Evolutionary conservation across 164 flowering plant species (phyloP).

Genomic region (Hamamelis virginiana): DNA sequence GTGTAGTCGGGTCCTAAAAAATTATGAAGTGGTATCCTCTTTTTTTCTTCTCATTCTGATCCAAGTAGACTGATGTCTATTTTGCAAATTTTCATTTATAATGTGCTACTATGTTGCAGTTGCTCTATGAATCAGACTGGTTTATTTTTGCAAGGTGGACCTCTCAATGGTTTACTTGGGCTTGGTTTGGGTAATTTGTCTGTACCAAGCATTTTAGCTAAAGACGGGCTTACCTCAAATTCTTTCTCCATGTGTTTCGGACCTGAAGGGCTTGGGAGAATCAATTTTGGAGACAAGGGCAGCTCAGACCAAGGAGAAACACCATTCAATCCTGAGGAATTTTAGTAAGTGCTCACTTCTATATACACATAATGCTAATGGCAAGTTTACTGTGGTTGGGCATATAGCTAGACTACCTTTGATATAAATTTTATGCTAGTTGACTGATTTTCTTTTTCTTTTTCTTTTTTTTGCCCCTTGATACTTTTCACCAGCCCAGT

Average conservation of each 20-base stretch:
- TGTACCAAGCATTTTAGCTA: conserved; percentile 88
- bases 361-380: not conserved
- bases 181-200: conserved; percentile 71
- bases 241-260: conserved; percentile 98
- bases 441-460: not conserved
- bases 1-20: no score
- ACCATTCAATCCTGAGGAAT: conserved; percentile 42
- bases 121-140: conserved; percentile 86
- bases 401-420: not conserved
- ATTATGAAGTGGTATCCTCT: no score
- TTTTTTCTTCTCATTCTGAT: no score
- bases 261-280: conserved; percentile 73
- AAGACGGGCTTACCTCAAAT: conserved; percentile 49
- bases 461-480: not conserved
- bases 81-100: no score
- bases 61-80: no score
- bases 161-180: conserved; percentile 88
- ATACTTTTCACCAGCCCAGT: conserved; percentile 44
- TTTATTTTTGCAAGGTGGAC: conserved; percentile 64
- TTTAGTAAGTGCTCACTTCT: conserved; percentile 47
- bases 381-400: not conserved
- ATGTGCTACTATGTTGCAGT: conserved; percentile 39
- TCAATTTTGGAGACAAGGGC: conserved; percentile 88
- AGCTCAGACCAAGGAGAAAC: conserved; percentile 68
- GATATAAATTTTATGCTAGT: not conserved